Base-by-base conservation (phyloP, 2,329 filamentous ascomycete species). In the Colletotrichum incanum region DNA sequence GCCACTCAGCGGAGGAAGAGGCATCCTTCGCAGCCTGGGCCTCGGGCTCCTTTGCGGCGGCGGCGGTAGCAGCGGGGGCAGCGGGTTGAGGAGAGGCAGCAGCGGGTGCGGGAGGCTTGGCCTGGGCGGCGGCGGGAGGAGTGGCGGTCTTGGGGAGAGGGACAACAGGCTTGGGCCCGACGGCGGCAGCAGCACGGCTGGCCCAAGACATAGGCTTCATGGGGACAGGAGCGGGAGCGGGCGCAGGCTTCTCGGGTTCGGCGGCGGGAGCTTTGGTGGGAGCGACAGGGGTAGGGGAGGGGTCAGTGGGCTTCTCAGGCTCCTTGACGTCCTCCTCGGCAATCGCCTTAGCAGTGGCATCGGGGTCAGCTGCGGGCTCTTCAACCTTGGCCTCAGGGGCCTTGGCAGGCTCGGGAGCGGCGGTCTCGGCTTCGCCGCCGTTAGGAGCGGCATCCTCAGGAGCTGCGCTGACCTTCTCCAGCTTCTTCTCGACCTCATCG, bases 181-280 rank as follows among this genome's bases (percentile, higher is more conserved):
- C 84, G 65, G 91, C 88, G 59, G 91, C 91, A 41, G 90, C 88
- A 47, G 84, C 85, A 75, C 89, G 91, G 83, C 89, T 94, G 37
- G 94, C 94, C 94, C 94, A 96, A 37, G 90, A 91, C 85, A 93
- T 89, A 52, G 91, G 90, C 85, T 91, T 92, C 31, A 86, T 80
- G 26, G 87, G 84, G 73, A 81, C 80, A 45, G 86, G 80, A 71
- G 86, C 86, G 56, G 90, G 88, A 64, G 90, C 88, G 31, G 89
- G 86, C 37, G 79, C 76, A 54, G 82, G 78, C 37, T 78, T 75
- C 63, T 79, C 74, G 39, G 82, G 77, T 47, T 83, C 76, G 65
- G 89, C 86, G 16, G 90, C 87, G 65, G 83, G 80, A 39, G 83
- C 71, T 71, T 75, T 74, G 43, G 70, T 59, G 20, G 80, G 78